phyloP scores from a whole-genome alignment of 441 rosid genomes.

The Iberis amara region DNA sequence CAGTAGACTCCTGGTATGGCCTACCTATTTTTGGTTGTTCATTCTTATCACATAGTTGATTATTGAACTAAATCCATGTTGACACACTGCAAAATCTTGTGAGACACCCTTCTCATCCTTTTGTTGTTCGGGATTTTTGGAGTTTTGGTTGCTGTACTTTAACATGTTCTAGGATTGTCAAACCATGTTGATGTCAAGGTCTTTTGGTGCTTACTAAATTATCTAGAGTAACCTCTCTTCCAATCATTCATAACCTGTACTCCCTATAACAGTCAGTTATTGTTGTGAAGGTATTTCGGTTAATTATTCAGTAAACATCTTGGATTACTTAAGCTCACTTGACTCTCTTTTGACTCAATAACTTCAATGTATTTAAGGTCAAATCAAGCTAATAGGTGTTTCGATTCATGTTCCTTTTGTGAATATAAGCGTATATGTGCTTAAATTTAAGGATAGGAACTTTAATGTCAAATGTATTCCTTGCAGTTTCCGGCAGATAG shows the following conservation, averaged over 20 bases:
- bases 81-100: conserved; percentile 5
- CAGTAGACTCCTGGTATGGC: conserved; percentile 66
- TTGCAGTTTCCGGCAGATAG: conserved; percentile 84
- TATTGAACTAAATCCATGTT: conserved; percentile 17
- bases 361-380: conserved; percentile 13
- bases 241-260: conserved; percentile 20
- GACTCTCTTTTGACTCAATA: conserved; percentile 11
- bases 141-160: conserved; percentile 7
- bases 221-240: conserved; percentile 17
- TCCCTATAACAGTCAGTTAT: conserved; percentile 11
- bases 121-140: conserved; percentile 8
- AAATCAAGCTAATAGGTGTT: conserved; percentile 7
- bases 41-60: conserved; percentile 13
- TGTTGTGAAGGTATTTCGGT: conserved; percentile 16
- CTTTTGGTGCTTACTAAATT: conserved; percentile 17
- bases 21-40: conserved; percentile 9
- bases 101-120: conserved; percentile 2
- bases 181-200: conserved; percentile 10
- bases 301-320: conserved; percentile 8
- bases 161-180: conserved; percentile 9
- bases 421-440: conserved; percentile 5
- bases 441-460: conserved; percentile 2
- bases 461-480: conserved; percentile 24
- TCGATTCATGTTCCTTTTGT: conserved; percentile 14
- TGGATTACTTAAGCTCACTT: conserved; percentile 16